A percentile compares a stretch with the other conserved stretches of the same genome.
phyloP scores from a whole-genome alignment of 495 filamentous ascomycete species.

The Penicillium odoratum region DNA sequence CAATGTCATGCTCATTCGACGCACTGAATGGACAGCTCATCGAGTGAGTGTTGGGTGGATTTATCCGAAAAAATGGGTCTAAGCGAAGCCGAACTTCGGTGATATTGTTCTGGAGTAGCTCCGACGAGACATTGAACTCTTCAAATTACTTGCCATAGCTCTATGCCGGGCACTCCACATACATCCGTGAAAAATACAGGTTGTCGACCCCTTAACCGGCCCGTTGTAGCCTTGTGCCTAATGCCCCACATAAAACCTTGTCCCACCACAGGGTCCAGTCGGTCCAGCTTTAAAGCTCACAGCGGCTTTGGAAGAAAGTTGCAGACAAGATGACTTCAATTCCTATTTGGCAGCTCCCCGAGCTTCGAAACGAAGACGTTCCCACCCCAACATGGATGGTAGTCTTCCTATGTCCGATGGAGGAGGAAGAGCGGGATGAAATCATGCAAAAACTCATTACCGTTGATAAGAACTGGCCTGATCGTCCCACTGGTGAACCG shows the following conservation, averaged over 20 bases:
- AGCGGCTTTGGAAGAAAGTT: not conserved
- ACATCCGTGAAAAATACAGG: not conserved
- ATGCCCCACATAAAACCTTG: not conserved
- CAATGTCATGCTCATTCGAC: not conserved
- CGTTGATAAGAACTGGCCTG: conserved; percentile 9
- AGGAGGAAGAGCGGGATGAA: conserved; percentile 2
- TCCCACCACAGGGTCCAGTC: not conserved
- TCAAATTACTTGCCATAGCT: too few relatives aligned
- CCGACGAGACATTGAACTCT: not conserved
- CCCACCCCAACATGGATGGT: conserved; percentile 11
- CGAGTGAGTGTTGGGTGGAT: not conserved
- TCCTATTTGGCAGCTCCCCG: not conserved
- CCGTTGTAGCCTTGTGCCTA: not conserved
- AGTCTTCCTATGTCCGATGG: conserved; percentile 2
- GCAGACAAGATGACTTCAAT: not conserved
- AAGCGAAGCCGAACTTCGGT: not conserved
- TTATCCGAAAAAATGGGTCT: not conserved
- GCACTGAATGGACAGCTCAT: not conserved
- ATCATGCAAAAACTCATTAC: conserved; percentile 9
- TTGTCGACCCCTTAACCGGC: not conserved
- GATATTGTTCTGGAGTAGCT: not conserved
- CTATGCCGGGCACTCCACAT: too few relatives aligned
- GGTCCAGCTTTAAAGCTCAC: not conserved
- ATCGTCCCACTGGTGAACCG: conserved; percentile 6
- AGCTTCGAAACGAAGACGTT: not conserved